Conservation (phyloP, 495 filamentous ascomycete genomes). For the Aspergillus hancockii region DNA sequence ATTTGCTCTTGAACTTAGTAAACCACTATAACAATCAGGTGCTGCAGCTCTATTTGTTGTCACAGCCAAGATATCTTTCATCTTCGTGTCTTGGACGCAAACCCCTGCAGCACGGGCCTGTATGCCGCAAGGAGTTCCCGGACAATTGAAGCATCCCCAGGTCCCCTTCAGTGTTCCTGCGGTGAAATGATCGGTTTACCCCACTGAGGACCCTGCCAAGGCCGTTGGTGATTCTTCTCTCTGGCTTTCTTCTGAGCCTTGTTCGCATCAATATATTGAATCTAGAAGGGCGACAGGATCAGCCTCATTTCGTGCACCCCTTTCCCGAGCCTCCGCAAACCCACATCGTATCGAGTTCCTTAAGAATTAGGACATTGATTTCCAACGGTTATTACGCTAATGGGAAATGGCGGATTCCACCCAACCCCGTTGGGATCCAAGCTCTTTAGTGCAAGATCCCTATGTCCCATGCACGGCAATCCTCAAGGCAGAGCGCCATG, state of each 20-base stretch:
- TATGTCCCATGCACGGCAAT: neutral
- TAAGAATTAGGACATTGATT: neutral
- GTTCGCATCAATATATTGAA: slow-evolving; percentile 22
- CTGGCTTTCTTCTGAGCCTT: slow-evolving; percentile 3
- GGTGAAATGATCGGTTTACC: slow-evolving; percentile 10
- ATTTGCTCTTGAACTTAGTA: neutral
- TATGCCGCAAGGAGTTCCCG: slow-evolving; percentile 25
- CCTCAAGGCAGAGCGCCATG: neutral
- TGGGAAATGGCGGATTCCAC: neutral
- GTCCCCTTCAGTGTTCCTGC: slow-evolving; percentile 15
- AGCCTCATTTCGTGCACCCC: slow-evolving; percentile 1
- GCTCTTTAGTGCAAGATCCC: neutral
- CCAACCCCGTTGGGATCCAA: neutral
- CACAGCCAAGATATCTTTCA: neutral
- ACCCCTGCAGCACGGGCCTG: slow-evolving; percentile 27
- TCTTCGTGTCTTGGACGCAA: neutral
- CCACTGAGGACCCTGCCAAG: slow-evolving; percentile 15
- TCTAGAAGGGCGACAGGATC: slow-evolving; percentile 4
- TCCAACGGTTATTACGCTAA: neutral
- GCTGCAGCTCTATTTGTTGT: neutral
- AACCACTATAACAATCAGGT: neutral
- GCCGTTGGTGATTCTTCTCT: slow-evolving; percentile 4
- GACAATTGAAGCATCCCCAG: slow-evolving; percentile 21
- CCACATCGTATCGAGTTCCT: neutral
- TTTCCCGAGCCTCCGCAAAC: neutral